Percentiles rank a stretch among this genome's conserved stretches.
These are phyloP conservation scores for Bolboschoenus planiculmis DNA, from an alignment of 176 grass and related monocot genomes.

Conservation along the genomic window DNA sequence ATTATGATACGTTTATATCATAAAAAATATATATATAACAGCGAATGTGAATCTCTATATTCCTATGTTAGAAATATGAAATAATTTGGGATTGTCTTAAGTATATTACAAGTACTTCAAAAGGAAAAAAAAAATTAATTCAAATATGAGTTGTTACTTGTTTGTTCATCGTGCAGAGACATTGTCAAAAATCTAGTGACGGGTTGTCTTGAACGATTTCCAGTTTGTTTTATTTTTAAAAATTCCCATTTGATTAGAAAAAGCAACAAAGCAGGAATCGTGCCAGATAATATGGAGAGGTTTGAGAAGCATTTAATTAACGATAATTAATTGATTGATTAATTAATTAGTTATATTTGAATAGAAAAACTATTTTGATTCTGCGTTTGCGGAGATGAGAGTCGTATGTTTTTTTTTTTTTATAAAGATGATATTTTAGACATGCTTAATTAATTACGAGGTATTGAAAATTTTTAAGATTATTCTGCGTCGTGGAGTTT, in stretches of 20 bases:
- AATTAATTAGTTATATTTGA: background rate
- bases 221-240: background rate
- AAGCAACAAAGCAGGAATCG: background rate
- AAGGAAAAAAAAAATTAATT: background rate
- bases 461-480: background rate
- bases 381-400: background rate
- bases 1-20: too few species aligned
- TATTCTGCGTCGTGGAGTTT: too few species aligned
- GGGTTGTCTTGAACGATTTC: background rate
- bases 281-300: background rate
- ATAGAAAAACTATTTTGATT: background rate
- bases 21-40: too few species aligned
- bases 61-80: too few species aligned
- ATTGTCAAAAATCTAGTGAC: background rate
- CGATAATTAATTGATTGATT: background rate
- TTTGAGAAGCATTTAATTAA: background rate
- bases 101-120: background rate
- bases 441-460: too few species aligned
- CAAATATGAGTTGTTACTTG: background rate
- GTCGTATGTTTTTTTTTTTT: background rate
- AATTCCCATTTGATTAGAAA: background rate
- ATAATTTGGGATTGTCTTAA: background rate
- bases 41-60: too few species aligned
- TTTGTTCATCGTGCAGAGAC: background rate
- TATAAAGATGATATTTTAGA: background rate